Evolutionary conservation across 2,329 filamentous ascomycete species (phyloP).

Genomic region (Ophiosphaerella narmari): DNA sequence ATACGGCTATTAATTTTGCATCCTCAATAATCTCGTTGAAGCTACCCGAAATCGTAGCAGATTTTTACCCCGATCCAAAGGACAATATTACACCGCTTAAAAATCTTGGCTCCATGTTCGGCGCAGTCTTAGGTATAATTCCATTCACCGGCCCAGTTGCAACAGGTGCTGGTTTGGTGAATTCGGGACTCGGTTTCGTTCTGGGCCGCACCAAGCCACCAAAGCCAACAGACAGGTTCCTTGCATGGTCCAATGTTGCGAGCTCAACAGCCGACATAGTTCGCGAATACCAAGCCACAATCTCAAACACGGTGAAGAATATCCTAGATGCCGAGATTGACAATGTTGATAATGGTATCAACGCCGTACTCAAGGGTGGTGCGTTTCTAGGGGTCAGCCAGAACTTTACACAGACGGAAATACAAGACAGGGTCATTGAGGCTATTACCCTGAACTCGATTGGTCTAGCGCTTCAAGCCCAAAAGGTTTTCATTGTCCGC

Average conservation of each 20-base stretch:
- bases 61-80: slow-evolving; percentile 9
- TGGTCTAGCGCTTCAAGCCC: slow-evolving; percentile 4
- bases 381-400: slow-evolving; percentile 7
- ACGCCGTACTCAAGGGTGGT: slow-evolving; percentile 3
- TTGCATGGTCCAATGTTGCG: slow-evolving; percentile 7
- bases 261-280: slow-evolving; percentile 3
- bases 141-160: slow-evolving; percentile 3
- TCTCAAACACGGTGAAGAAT: background rate
- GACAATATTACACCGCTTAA: slow-evolving; percentile 7
- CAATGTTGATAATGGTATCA: slow-evolving; percentile 2
- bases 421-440: slow-evolving; percentile 3
- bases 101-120: slow-evolving; percentile 1
- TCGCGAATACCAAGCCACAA: slow-evolving; percentile 2
- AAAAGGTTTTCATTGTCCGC: slow-evolving; percentile 3
- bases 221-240: slow-evolving; percentile 3
- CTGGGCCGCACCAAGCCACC: slow-evolving; percentile 1
- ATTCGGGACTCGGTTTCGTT: background rate
- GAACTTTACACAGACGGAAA: slow-evolving; percentile 11
- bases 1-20: slow-evolving; percentile 8
- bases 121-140: background rate
- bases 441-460: slow-evolving; percentile 4
- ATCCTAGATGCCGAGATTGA: slow-evolving; percentile 2
- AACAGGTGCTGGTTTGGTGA: background rate
- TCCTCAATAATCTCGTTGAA: slow-evolving; percentile 8
- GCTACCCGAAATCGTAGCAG: slow-evolving; percentile 3